Percentiles rank a stretch among this genome's conserved stretches.
Conservation (phyloP, 163 green algal species). For the Chlorella variabilis region DNA sequence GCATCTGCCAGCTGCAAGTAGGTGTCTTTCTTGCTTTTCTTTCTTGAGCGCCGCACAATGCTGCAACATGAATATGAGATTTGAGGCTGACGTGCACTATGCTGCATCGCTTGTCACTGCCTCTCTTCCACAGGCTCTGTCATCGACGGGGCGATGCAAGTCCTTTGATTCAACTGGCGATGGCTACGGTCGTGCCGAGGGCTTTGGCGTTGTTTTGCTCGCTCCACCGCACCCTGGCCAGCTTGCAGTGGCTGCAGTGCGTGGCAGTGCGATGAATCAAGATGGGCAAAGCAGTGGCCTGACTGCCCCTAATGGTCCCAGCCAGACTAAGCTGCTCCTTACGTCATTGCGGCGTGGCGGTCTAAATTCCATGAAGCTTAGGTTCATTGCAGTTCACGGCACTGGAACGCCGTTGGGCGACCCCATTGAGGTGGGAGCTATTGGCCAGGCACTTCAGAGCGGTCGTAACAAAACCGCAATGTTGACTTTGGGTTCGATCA, state of each 20-base stretch:
- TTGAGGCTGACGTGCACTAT: too few species aligned
- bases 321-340: constrained; percentile 41
- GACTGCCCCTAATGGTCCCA: constrained; percentile 26
- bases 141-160: constrained; percentile 85
- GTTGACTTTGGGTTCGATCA: constrained; percentile 34
- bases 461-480: background rate
- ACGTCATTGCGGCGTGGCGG: constrained; percentile 4
- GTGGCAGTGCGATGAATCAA: constrained; percentile 50
- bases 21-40: too few species aligned
- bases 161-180: constrained; percentile 83
- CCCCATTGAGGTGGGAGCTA: constrained; percentile 65
- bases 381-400: constrained; percentile 64
- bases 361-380: background rate
- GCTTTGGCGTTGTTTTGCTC: background rate
- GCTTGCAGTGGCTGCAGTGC: constrained; percentile 31
- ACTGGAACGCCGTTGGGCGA: constrained; percentile 75
- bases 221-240: background rate
- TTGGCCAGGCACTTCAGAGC: background rate
- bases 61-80: too few species aligned
- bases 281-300: background rate
- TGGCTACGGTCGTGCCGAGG: constrained; percentile 85
- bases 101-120: too few species aligned
- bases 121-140: constrained; percentile 48
- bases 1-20: constrained; percentile 21
- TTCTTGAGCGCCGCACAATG: background rate